Base-by-base conservation (phyloP, 345 rosid species). In the Salix koriyanagi region DNA sequence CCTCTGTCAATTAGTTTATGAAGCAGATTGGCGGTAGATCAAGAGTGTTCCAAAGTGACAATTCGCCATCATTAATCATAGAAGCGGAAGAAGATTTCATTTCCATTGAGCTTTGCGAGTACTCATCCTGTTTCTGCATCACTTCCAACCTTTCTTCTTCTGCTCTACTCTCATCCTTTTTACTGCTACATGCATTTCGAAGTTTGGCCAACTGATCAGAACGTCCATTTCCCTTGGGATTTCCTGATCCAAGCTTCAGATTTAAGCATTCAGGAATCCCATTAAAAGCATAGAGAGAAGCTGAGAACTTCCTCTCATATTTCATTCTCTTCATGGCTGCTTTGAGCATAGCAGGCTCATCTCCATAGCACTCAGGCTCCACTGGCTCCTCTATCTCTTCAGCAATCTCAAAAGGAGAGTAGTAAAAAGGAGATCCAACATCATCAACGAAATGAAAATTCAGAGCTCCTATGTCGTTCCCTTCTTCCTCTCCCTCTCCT, bases 1-100 rank as follows among this genome's bases (percentile, higher is more conserved):
- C 48, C 36, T 52, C 14, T 19, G 19, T 34, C 6, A 58, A 66
- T 79, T 75, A 91, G 85, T 82, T 88, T 44, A 89, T 90, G 62
- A 73, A 86, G 77, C 94, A 89, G 74, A 91, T 87, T 18, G 90
- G 86, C 36, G 86, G 91, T 12, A 88, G 92, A 83, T 88, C 92
- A 69, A 91, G 91, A 30, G 90, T 83, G 87, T 87, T 89, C 89
- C 95, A 91, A 25, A 89, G 78, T 25, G 78, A 79, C 48, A 79
- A 71, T 77, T 88, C 95, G 15, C 85, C 86, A 39, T 85, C 90
- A 70, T 75, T 79, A 56, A 70, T 77, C 41, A 71, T 41, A 39
- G 82, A 74, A 36, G 76, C 62, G 16, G 70, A 79, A 50, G 83
- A 52, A 9, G 75, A 68, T 37, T 25, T 78, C 62, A 67, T 69